These are phyloP conservation scores for Murraya paniculata DNA, from an alignment of 345 rosid species.

Conservation along the genomic window DNA sequence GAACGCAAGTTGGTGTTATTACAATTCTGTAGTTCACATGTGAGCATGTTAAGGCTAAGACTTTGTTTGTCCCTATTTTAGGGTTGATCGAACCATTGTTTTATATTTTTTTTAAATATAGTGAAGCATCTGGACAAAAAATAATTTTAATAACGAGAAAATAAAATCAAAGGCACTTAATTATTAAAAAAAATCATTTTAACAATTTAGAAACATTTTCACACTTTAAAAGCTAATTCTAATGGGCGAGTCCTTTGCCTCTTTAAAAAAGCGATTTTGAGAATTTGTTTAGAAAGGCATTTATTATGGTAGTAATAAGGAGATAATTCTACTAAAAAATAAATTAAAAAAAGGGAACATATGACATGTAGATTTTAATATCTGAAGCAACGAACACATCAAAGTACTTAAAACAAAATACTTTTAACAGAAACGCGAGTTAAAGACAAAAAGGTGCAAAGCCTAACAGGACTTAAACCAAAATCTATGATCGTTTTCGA, in stretches of 20 bases:
- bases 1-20: background rate
- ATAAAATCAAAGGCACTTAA: background rate
- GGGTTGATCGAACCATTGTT: background rate
- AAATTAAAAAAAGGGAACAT: no score
- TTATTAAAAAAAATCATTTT: background rate
- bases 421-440: background rate
- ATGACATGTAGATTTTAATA: no score
- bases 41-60: no score
- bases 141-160: background rate
- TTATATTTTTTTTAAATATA: no score
- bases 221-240: background rate
- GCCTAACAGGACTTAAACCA: background rate
- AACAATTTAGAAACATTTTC: background rate
- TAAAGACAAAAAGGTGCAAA: background rate
- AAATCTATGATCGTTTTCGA: background rate
- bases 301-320: background rate
- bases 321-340: background rate
- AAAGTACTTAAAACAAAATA: background rate
- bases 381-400: no score
- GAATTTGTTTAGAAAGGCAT: background rate
- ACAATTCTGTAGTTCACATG: no score
- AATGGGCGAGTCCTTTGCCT: background rate
- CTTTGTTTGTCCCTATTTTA: background rate
- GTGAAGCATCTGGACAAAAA: no score
- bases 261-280: background rate